Conservation (phyloP, 2,329 filamentous ascomycete genomes). For the Diaporthe citri region DNA sequence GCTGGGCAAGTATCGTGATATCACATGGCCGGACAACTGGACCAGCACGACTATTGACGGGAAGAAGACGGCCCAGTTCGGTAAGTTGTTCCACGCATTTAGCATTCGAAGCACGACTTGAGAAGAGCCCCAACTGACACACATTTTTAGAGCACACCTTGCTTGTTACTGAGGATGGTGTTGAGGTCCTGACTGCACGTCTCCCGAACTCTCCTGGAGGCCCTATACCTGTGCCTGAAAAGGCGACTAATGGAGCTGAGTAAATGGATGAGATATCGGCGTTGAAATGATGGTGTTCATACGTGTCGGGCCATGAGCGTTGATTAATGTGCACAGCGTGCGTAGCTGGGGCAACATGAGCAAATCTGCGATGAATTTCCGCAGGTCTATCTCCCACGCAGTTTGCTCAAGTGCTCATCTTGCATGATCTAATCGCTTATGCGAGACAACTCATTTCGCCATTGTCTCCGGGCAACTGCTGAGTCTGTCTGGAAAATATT, state of each 20-base stretch:
- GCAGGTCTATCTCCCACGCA: not conserved
- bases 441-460: not conserved
- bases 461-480: not conserved
- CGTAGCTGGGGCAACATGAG: conserved; percentile 6
- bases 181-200: conserved; percentile 85
- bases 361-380: not conserved
- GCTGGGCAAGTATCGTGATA: conserved; percentile 88
- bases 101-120: no score
- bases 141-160: conserved; percentile 77
- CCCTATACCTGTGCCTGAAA: conserved; percentile 69
- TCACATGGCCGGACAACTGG: conserved; percentile 99
- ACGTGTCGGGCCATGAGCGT: not conserved
- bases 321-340: not conserved
- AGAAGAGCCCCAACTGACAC: not conserved
- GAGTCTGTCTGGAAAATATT: not conserved
- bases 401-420: not conserved
- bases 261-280: not conserved
- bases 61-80: conserved; percentile 91
- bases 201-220: conserved; percentile 81
- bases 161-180: conserved; percentile 85
- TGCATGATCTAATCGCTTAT: not conserved
- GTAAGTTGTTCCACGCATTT: conserved; percentile 60
- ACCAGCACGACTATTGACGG: conserved; percentile 95
- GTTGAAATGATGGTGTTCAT: not conserved
- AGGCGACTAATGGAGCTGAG: conserved; percentile 27